Percentiles rank a stretch among this genome's conserved stretches.
These are phyloP conservation scores for Corymbia maculata DNA, from an alignment of 345 rosid genomes.

Conservation along the genomic window DNA sequence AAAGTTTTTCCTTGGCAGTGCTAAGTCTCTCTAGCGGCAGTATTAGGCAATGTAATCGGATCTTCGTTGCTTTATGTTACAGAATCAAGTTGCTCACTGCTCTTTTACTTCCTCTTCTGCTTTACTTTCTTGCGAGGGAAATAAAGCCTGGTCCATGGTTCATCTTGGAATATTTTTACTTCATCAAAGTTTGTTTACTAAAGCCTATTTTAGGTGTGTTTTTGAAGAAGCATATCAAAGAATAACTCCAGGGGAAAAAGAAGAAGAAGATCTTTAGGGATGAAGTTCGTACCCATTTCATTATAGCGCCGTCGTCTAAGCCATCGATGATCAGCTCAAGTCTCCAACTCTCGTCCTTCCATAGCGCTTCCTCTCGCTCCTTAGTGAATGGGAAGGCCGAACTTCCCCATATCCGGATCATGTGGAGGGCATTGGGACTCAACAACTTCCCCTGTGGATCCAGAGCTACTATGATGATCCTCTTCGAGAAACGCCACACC, in stretches of 20 bases:
- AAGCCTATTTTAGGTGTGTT: background rate
- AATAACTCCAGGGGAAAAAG: background rate
- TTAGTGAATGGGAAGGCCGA: conserved; percentile 13
- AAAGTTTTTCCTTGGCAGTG: background rate
- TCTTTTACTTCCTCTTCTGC: background rate
- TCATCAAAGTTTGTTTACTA: background rate
- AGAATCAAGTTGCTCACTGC: background rate
- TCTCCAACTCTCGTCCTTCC: conserved; percentile 21
- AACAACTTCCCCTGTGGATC: conserved; percentile 16
- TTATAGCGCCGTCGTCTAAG: conserved; percentile 7
- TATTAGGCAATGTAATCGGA: background rate
- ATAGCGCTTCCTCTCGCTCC: conserved; percentile 9
- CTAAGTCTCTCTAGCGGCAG: background rate
- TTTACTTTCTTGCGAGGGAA: background rate
- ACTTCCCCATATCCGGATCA: conserved; percentile 22
- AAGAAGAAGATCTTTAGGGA: background rate
- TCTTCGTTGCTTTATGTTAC: background rate
- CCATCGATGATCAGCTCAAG: conserved; percentile 15
- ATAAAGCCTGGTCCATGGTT: background rate
- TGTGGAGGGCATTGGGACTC: conserved; percentile 14
- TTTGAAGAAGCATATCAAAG: background rate
- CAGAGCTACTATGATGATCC: conserved; percentile 14
- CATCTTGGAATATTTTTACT: background rate
- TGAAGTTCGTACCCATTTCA: conserved; percentile 11
- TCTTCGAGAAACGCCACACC: conserved; percentile 13